These are phyloP conservation scores for Aphanomyces euteiches DNA, from an alignment of 352 stramenopile species.

Conservation along the genomic window DNA sequence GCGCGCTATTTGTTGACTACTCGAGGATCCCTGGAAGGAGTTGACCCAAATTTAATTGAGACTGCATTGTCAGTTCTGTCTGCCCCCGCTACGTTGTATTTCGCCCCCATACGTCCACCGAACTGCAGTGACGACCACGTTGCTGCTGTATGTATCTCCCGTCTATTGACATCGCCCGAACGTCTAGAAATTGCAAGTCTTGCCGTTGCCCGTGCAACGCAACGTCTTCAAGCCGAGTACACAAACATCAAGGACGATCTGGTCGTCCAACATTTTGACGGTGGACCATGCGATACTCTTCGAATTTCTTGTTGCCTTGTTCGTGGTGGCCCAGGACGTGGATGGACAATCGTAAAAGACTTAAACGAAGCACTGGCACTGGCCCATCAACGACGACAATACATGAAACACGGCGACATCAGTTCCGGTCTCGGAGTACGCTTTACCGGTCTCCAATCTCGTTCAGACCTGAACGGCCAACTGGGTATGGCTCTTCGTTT, in stretches of 20 bases:
- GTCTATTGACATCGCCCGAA: slow-evolving; percentile 18
- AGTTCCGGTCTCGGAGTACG: slow-evolving; percentile 16
- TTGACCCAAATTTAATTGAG: not conserved
- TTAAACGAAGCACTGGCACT: slow-evolving; percentile 27
- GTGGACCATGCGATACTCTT: slow-evolving; percentile 33
- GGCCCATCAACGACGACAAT: slow-evolving; percentile 18
- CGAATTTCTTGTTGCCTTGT: slow-evolving; percentile 31
- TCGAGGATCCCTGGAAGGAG: slow-evolving; percentile 21
- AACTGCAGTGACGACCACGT: slow-evolving; percentile 37
- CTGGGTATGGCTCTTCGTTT: slow-evolving; percentile 26
- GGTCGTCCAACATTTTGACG: slow-evolving; percentile 31
- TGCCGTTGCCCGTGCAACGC: slow-evolving; percentile 1
- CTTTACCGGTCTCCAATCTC: slow-evolving; percentile 10
- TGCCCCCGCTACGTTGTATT: slow-evolving; percentile 25
- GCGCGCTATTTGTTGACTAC: not conserved
- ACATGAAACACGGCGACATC: not conserved
- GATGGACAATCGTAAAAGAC: slow-evolving; percentile 28
- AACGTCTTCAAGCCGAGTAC: not conserved
- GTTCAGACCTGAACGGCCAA: slow-evolving; percentile 28
- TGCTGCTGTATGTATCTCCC: slow-evolving; percentile 36
- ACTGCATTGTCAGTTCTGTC: slow-evolving; percentile 12
- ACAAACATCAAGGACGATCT: not conserved
- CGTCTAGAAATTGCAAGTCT: not conserved
- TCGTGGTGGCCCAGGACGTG: slow-evolving; percentile 29
- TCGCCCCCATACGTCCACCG: not conserved